These are phyloP conservation scores for Calonectria pteridis DNA, from an alignment of 2,329 filamentous ascomycete genomes.

Conservation along the genomic window DNA sequence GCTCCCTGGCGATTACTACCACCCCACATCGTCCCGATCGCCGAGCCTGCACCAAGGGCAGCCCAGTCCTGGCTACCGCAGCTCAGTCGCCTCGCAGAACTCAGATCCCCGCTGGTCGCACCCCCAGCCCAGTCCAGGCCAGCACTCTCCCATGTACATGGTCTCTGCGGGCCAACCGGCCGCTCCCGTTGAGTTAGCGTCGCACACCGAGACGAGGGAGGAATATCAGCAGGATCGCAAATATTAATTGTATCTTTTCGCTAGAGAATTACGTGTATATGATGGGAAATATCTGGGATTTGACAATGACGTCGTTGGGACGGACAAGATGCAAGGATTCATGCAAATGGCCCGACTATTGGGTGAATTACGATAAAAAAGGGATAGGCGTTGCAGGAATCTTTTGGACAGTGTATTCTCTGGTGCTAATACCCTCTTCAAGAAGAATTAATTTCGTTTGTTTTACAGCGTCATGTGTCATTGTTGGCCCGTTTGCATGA, in stretches of 20 bases:
- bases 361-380: constrained; percentile 9
- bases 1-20: constrained; percentile 64
- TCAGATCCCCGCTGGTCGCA: constrained; percentile 59
- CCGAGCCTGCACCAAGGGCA: constrained; percentile 43
- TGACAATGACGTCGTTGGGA: not conserved
- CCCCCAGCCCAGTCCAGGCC: constrained; percentile 41
- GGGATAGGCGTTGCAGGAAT: constrained; percentile 14
- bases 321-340: not conserved
- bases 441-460: constrained; percentile 6
- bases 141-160: constrained; percentile 44
- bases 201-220: constrained; percentile 62
- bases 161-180: constrained; percentile 57
- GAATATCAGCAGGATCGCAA: constrained; percentile 50
- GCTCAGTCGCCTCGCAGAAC: constrained; percentile 36
- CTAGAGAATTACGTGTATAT: not conserved
- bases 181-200: constrained; percentile 58
- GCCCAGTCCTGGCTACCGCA: constrained; percentile 39
- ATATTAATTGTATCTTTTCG: not conserved
- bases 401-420: constrained; percentile 16
- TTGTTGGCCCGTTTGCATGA: not conserved
- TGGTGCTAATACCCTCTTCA: constrained; percentile 26
- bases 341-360: not conserved
- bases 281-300: not conserved
- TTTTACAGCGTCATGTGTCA: not conserved
- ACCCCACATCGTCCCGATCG: constrained; percentile 51